phyloP scores from a whole-genome alignment of 108 stramenopile species.

The Nitzschia sp. region DNA sequence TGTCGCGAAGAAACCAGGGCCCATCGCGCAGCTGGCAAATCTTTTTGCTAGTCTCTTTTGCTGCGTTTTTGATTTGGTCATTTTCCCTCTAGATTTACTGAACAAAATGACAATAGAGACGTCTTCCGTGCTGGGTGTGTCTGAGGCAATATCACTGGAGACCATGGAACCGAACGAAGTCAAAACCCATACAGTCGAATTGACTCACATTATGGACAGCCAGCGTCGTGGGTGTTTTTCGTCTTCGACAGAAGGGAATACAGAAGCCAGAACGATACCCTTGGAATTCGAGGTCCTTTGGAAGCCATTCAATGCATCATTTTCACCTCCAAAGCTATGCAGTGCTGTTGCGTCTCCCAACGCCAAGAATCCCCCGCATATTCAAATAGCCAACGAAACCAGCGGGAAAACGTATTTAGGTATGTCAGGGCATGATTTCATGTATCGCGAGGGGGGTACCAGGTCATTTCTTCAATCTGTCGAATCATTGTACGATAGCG shows the following conservation, averaged over 20 bases:
- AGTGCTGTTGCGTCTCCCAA: background rate
- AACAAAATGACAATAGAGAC: background rate
- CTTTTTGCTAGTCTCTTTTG: background rate
- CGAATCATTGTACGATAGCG: slow-evolving; percentile 21
- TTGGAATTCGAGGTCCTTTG: background rate
- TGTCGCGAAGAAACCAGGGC: background rate
- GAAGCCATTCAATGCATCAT: background rate
- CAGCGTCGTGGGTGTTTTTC: background rate
- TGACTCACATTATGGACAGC: background rate
- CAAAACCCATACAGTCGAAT: background rate
- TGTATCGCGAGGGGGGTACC: slow-evolving; percentile 1
- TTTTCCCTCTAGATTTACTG: background rate
- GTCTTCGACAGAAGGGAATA: background rate
- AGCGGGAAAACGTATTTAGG: background rate
- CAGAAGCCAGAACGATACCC: background rate
- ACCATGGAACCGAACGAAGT: background rate
- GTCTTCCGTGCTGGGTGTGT: background rate
- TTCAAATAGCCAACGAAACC: background rate
- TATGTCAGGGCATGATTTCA: slow-evolving; percentile 3
- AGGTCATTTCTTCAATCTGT: background rate
- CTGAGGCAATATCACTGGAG: background rate
- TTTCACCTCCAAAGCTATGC: background rate
- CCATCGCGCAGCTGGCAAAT: background rate
- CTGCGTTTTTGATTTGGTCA: slow-evolving; percentile 1
- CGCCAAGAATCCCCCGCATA: background rate